Evolutionary conservation across 306 rosid genomes (phyloP).

Genomic region (Cicer judaicum): DNA sequence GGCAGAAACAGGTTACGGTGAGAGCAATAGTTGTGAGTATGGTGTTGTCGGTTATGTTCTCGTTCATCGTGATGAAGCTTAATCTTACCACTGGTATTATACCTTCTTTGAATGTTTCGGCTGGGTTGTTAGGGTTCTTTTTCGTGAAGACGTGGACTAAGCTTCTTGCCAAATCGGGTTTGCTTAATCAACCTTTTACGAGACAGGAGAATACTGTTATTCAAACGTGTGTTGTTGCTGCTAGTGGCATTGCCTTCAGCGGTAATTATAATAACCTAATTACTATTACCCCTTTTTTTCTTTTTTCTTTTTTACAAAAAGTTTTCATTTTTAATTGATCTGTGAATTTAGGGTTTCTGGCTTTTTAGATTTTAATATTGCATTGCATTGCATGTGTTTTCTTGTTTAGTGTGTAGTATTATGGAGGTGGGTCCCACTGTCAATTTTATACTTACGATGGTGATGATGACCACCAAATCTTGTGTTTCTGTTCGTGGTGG

Average conservation of each 20-base stretch:
- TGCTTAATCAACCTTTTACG: constrained; percentile 44
- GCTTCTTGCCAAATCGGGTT: constrained; percentile 35
- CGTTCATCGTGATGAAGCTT: constrained; percentile 59
- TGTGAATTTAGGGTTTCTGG: not conserved
- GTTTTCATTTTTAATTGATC: not conserved
- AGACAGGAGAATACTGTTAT: constrained; percentile 61
- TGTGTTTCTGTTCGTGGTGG: not conserved
- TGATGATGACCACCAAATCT: not conserved
- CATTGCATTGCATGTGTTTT: not conserved
- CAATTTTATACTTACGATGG: not conserved
- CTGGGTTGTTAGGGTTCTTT: constrained; percentile 59
- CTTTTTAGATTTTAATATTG: not conserved
- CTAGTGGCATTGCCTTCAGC: constrained; percentile 57
- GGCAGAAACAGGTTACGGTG: constrained; percentile 48
- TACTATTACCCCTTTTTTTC: not conserved
- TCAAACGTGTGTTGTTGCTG: constrained; percentile 57
- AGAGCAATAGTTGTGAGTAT: constrained; percentile 50
- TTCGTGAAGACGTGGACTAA: constrained; percentile 55
- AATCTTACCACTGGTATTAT: constrained; percentile 55
- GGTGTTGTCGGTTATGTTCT: constrained; percentile 45
- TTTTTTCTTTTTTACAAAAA: not conserved
- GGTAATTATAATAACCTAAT: constrained; percentile 29
- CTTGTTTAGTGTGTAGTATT: not conserved
- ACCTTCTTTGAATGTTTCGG: constrained; percentile 54
- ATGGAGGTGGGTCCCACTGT: not conserved